Evolutionary conservation across 225 moss, liverwort and hornwort genomes (phyloP).

Genomic region (Sphagnum contortum): DNA sequence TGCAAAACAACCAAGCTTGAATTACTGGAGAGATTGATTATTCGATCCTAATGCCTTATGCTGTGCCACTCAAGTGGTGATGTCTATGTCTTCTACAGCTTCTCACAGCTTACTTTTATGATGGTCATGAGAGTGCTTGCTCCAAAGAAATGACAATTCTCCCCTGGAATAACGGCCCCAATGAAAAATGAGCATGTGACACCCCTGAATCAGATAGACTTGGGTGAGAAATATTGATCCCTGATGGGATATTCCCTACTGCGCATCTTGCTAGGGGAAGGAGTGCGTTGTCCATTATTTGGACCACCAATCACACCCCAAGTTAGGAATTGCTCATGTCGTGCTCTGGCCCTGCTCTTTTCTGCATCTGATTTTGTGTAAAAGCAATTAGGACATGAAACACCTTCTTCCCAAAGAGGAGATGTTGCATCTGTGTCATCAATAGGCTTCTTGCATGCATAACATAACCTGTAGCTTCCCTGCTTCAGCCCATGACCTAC

Average conservation of each 20-base stretch:
- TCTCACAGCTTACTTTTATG: no score
- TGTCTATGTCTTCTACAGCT: no score
- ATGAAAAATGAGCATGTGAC: no score
- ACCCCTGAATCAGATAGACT: conserved; percentile 5
- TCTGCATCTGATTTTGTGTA: conserved; percentile 57
- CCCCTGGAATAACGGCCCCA: no score
- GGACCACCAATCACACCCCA: conserved; percentile 85
- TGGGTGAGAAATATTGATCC: conserved; percentile 32
- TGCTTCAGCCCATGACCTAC: conserved; percentile 76
- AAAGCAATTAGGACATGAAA: conserved; percentile 76
- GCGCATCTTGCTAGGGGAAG: conserved; percentile 17
- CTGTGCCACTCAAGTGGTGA: no score
- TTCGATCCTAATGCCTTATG: no score
- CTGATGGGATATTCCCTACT: conserved; percentile 24
- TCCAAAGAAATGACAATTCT: no score
- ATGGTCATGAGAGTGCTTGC: no score
- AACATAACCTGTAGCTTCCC: conserved; percentile 62
- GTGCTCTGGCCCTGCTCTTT: conserved; percentile 73
- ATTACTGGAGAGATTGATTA: no score
- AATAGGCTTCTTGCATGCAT: conserved; percentile 95
- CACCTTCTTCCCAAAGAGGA: conserved; percentile 76
- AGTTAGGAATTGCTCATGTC: conserved; percentile 58
- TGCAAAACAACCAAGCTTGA: no score
- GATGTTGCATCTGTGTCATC: conserved; percentile 57
- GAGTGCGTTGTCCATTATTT: conserved; percentile 42